These are phyloP conservation scores for Mycena galopus DNA, from an alignment of 768 basidiomycete genomes.

Conservation along the genomic window DNA sequence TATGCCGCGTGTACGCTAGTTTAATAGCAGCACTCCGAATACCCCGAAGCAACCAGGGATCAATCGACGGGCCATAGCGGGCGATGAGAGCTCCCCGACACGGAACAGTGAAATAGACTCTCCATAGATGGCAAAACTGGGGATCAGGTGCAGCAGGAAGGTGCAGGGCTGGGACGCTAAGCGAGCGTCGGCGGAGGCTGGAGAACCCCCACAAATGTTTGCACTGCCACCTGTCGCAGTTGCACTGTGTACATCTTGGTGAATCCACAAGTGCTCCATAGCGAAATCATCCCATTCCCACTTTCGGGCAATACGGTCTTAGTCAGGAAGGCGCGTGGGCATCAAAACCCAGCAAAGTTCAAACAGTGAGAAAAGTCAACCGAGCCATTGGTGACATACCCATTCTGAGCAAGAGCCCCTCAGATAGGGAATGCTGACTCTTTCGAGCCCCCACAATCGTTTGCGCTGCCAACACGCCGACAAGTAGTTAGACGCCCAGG, in stretches of 20 bases:
- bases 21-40: conserved; percentile 2
- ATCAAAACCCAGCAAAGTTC: too few relatives aligned
- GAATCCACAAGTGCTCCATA: neutral
- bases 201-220: neutral
- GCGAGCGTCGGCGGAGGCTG: neutral
- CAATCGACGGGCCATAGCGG: conserved; percentile 4
- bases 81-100: neutral
- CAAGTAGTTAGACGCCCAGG: too few relatives aligned
- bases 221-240: neutral
- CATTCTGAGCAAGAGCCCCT: neutral
- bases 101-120: conserved; percentile 2
- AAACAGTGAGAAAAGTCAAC: neutral
- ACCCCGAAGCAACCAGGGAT: conserved; percentile 7
- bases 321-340: neutral
- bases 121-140: conserved; percentile 15
- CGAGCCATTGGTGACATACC: too few relatives aligned
- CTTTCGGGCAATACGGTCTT: conserved; percentile 3
- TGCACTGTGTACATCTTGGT: neutral
- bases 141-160: conserved; percentile 2
- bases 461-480: neutral
- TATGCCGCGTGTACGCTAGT: neutral
- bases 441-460: neutral
- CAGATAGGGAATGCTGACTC: neutral
- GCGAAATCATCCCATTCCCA: too few relatives aligned
- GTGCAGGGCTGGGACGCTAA: conserved; percentile 1